Percentiles rank a stretch among this genome's conserved stretches.
Evolutionary conservation across 441 rosid species (phyloP).

Genomic region (Bocquillonia castaneifolia): DNA sequence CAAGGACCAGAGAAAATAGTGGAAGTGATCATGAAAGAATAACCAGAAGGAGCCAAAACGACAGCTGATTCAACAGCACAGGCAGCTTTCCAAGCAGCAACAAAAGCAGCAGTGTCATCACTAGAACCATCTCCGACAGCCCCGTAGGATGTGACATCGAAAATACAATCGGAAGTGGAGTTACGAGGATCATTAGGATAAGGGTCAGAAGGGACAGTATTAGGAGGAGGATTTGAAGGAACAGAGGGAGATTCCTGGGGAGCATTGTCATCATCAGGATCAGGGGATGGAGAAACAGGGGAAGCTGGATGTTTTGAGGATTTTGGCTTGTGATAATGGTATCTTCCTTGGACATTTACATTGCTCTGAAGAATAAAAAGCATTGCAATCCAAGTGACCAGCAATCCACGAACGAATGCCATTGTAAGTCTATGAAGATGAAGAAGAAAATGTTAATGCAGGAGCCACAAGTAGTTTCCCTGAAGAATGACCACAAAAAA

Average conservation of each 20-base stretch:
- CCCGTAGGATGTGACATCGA: slow-evolving; percentile 66
- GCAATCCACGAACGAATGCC: slow-evolving; percentile 26
- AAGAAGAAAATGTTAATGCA: slow-evolving; percentile 14
- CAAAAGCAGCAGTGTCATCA: slow-evolving; percentile 76
- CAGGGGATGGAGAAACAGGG: slow-evolving; percentile 34
- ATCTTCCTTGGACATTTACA: slow-evolving; percentile 52
- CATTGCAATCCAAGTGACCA: slow-evolving; percentile 21
- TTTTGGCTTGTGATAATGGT: slow-evolving; percentile 61
- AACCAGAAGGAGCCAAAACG: slow-evolving; percentile 63
- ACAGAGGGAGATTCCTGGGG: slow-evolving; percentile 23
- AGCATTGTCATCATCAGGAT: too few species aligned
- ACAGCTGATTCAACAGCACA: slow-evolving; percentile 64
- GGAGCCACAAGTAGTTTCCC: not conserved
- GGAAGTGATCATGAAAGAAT: slow-evolving; percentile 67
- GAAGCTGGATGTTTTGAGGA: slow-evolving; percentile 19
- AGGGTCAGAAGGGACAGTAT: slow-evolving; percentile 61
- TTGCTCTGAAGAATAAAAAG: slow-evolving; percentile 27
- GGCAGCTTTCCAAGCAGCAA: slow-evolving; percentile 80
- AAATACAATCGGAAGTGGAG: slow-evolving; percentile 33
- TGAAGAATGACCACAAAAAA: slow-evolving; percentile 1
- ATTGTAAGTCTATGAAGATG: slow-evolving; percentile 2
- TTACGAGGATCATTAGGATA: slow-evolving; percentile 38
- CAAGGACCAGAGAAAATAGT: slow-evolving; percentile 93
- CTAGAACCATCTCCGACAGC: slow-evolving; percentile 79
- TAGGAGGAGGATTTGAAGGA: slow-evolving; percentile 36